phyloP scores from a whole-genome alignment of 2,329 filamentous ascomycete species.

The Xylariaceae sp. region DNA sequence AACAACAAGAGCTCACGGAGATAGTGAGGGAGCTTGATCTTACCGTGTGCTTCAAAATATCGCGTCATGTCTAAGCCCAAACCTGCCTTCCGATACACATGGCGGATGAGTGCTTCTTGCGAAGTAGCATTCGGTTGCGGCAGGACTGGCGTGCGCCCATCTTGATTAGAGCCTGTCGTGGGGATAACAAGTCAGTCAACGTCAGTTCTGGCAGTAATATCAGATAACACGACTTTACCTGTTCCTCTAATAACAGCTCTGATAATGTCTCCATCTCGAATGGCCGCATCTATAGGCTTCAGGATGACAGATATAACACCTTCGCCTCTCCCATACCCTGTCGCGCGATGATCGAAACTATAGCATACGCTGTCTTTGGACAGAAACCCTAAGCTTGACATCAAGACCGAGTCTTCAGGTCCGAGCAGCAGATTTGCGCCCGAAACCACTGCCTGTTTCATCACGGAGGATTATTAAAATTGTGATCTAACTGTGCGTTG shows the following conservation, averaged over 20 bases:
- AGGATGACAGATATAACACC: constrained; percentile 49
- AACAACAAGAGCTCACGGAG: neutral
- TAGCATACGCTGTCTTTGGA: constrained; percentile 35
- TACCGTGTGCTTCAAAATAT: constrained; percentile 34
- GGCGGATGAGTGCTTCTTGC: constrained; percentile 34
- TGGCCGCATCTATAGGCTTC: constrained; percentile 47
- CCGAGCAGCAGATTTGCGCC: constrained; percentile 33
- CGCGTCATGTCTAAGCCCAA: constrained; percentile 22
- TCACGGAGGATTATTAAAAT: neutral
- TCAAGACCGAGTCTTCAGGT: constrained; percentile 27
- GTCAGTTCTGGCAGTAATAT: neutral
- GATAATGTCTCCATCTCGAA: constrained; percentile 40
- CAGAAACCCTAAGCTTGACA: constrained; percentile 36
- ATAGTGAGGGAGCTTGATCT: neutral
- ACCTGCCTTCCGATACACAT: constrained; percentile 30
- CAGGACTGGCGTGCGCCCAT: constrained; percentile 26
- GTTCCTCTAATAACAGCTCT: constrained; percentile 36
- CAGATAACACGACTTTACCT: constrained; percentile 16
- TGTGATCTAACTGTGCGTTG: neutral
- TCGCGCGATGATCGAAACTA: constrained; percentile 30
- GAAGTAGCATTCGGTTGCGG: constrained; percentile 29
- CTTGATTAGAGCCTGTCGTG: neutral
- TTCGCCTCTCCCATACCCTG: constrained; percentile 45
- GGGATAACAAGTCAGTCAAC: neutral
- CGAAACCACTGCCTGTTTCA: constrained; percentile 31